These are phyloP conservation scores for Blastobotrys persicus DNA, from an alignment of 1,139 yeast genomes.

Conservation along the genomic window DNA sequence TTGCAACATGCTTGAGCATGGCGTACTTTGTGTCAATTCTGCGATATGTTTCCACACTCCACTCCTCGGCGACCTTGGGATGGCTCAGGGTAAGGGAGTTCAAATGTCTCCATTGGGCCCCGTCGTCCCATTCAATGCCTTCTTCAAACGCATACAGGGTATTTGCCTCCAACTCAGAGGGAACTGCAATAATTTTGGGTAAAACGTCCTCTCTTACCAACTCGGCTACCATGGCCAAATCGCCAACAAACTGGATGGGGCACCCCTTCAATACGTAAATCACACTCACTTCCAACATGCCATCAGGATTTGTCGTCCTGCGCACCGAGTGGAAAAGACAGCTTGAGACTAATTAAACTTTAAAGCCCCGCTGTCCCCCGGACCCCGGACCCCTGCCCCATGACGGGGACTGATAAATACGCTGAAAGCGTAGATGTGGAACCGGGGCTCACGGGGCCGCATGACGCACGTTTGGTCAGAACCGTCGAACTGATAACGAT, in stretches of 20 bases:
- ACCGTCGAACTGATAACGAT: neutral
- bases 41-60: neutral
- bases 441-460: neutral
- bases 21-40: neutral
- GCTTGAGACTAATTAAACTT: too few relatives aligned
- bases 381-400: too few relatives aligned
- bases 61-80: neutral
- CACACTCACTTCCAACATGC: neutral
- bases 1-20: neutral
- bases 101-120: neutral
- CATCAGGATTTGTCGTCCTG: neutral
- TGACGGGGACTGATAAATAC: too few relatives aligned
- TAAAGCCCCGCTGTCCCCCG: too few relatives aligned
- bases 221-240: neutral
- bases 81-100: neutral
- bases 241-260: neutral
- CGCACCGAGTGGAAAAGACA: too few relatives aligned
- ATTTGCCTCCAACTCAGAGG: neutral
- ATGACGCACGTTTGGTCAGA: neutral
- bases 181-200: neutral
- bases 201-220: neutral
- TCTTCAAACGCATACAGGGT: neutral
- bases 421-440: neutral
- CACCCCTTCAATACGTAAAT: neutral
- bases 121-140: neutral